Evolutionary conservation across 805 yeast genomes (phyloP), one percentile per base, ranked within the genome.

Genomic region (Metschnikowia arizonensis): DNA sequence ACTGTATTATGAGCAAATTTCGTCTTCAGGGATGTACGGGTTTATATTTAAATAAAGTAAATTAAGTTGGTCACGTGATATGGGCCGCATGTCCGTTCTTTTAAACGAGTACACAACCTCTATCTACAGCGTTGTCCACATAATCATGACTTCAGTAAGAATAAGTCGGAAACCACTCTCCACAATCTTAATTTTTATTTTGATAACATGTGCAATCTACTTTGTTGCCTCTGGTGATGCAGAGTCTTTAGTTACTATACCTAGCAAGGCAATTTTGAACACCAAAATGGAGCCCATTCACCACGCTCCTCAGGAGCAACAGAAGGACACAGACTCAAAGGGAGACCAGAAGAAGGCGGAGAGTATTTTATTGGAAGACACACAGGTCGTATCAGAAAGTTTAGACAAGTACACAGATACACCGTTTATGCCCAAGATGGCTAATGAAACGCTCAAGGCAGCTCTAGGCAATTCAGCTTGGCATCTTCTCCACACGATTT

Each of bases 381-480:
- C 10, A 2, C 12, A n/a, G 15, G 25, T 40, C 7, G 19, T n/a
- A 5, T n/a, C 31, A 5, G 31, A 5, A 28, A 28, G 31, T 5
- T 12, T 6, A 10, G 37, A 37, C 3, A 25, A 51, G 7, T 53
- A 53, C 43, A 68, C 71, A 1, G 71, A 66, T 23, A 60, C 65
- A 11, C 73, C 89, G 2, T 89, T 89, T 58, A 93, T 93, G 99
- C 96, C 96, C 5, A 79, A 87, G 54, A 89, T 93, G 96, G 85
- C 85, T 12, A 91, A 91, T 63, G 89, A 82, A 53, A 84, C 89
- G 0, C 68, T 81, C 43, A 79, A 81, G 57, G 93, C 95, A 1
- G 93, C 86, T 57, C 75, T 91, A 5, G 99, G 99, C 1, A 77
- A 86, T 47, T 85, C 97, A 0, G 82, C 96, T 0, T 91, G 99